Base-by-base conservation (phyloP, 441 rosid genomes). In the Rhodomyrtus psidioides region DNA sequence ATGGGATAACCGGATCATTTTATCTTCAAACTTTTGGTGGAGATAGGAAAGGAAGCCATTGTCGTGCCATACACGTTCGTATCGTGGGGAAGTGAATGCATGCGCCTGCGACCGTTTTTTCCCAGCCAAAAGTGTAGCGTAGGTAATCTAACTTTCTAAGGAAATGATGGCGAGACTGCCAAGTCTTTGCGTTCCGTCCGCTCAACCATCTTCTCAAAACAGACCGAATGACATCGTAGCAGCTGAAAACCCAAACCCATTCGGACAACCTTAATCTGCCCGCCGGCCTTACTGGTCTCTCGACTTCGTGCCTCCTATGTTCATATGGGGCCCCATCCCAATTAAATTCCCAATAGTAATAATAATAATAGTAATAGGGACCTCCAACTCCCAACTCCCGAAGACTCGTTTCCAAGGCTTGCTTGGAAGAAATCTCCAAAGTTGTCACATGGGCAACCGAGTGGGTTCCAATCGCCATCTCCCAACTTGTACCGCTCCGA, bases 401-500 rank as follows among this genome's bases (percentile, higher is more conserved):
- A 49, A 49, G 53, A 49, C 53, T 30, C 19, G 15, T 19, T 21
- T 39, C 49, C 51, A 57, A 70, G 10, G 86, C 70, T 84, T 89
- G 30, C 92, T 89, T 87, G 90, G 60, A 91, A 89, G 93, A 83
- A 91, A 91, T 87, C 90, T 86, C 88, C 89, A 91, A 83, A 88
- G 53, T 90, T 87, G 87, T 86, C 88, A 49, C 79, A 84, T 89
- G 84, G 24, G 75, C 74, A 53, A 58, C 30, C 82, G 6, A n/a
- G n/a, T n/a, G n/a, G n/a, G n/a, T n/a, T n/a, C n/a, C n/a, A n/a
- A n/a, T n/a, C n/a, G n/a, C n/a, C n/a, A n/a, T n/a, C n/a, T n/a
- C n/a, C n/a, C n/a, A n/a, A n/a, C n/a, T n/a, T n/a, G n/a, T n/a
- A n/a, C n/a, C n/a, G n/a, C n/a, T n/a, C n/a, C n/a, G n/a, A n/a